A percentile compares a stretch with the other conserved stretches of the same genome.
phyloP scores from a whole-genome alignment of 306 rosid genomes.

The Fragaria ananassa region DNA sequence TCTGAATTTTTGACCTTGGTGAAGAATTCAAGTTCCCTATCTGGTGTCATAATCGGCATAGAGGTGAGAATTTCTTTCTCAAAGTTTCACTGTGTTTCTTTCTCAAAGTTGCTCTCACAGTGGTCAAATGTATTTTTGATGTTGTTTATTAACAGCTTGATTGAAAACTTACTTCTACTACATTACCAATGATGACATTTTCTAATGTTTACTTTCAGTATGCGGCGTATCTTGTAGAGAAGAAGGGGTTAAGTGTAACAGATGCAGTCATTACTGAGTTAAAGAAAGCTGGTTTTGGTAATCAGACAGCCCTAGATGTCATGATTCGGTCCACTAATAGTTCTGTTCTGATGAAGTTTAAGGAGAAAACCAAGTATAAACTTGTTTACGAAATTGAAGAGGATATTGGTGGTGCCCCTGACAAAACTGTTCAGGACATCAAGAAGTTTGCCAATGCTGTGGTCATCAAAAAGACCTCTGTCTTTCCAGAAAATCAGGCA shows the following conservation, averaged over 20 bases:
- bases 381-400: slow-evolving; percentile 67
- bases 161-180: not conserved
- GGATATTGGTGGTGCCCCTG: slow-evolving; percentile 40
- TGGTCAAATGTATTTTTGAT: not conserved
- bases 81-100: too few species aligned
- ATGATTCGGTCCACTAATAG: slow-evolving; percentile 76
- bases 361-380: slow-evolving; percentile 51
- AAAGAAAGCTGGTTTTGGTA: slow-evolving; percentile 64
- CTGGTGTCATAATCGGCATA: slow-evolving; percentile 64
- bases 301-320: slow-evolving; percentile 46
- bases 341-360: slow-evolving; percentile 60
- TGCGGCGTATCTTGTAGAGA: slow-evolving; percentile 72
- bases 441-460: slow-evolving; percentile 65
- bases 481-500: slow-evolving; percentile 23
- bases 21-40: slow-evolving; percentile 55
- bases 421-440: slow-evolving; percentile 52
- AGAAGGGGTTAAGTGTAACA: slow-evolving; percentile 45
- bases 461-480: slow-evolving; percentile 55
- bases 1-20: slow-evolving; percentile 75
- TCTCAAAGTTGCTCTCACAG: not conserved
- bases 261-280: slow-evolving; percentile 53
- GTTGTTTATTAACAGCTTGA: not conserved
- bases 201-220: slow-evolving; percentile 41
- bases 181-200: not conserved
- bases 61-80: slow-evolving; percentile 49